Conservation (phyloP, 2,329 filamentous ascomycete species). For the Paecilomyces formosus region DNA sequence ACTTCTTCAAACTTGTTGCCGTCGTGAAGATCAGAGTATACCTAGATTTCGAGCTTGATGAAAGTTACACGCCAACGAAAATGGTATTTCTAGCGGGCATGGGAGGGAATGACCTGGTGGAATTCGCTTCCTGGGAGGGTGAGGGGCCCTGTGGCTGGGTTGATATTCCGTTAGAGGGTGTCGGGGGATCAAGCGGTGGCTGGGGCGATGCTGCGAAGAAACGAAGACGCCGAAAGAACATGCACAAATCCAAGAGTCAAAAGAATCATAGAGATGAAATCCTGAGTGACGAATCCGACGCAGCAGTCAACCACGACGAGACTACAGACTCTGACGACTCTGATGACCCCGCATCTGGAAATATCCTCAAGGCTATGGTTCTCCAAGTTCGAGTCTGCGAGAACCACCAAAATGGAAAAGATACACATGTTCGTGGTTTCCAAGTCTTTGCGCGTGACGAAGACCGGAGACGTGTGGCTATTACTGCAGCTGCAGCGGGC, state of each 20-base stretch:
- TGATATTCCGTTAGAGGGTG: conserved; percentile 59
- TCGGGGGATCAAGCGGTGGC: conserved; percentile 9
- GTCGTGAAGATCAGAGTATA: conserved; percentile 47
- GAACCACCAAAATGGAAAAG: conserved; percentile 98
- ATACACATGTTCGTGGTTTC: conserved; percentile 91
- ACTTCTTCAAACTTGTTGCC: conserved; percentile 51
- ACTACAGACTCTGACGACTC: conserved; percentile 16
- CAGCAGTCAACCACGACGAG: conserved; percentile 18
- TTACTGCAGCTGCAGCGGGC: conserved; percentile 22
- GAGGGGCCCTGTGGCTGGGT: conserved; percentile 83
- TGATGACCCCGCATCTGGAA: conserved; percentile 48
- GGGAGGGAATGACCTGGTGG: conserved; percentile 82
- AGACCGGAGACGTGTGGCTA: conserved; percentile 20
- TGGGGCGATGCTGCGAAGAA: conserved; percentile 8
- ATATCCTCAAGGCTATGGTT: conserved; percentile 78
- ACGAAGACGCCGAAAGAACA: conserved; percentile 5
- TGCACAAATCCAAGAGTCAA: conserved; percentile 14
- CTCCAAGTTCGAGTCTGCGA: conserved; percentile 86
- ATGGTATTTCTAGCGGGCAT: conserved; percentile 86
- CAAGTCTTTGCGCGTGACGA: conserved; percentile 65
- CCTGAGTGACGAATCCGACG: conserved; percentile 8
- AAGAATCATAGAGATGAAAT: conserved; percentile 5
- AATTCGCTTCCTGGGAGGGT: conserved; percentile 75
- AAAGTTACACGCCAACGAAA: conserved; percentile 92
- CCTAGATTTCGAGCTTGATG: conserved; percentile 86